Evolutionary conservation across 306 rosid genomes (phyloP).

Genomic region (Vachellia collinsii): DNA sequence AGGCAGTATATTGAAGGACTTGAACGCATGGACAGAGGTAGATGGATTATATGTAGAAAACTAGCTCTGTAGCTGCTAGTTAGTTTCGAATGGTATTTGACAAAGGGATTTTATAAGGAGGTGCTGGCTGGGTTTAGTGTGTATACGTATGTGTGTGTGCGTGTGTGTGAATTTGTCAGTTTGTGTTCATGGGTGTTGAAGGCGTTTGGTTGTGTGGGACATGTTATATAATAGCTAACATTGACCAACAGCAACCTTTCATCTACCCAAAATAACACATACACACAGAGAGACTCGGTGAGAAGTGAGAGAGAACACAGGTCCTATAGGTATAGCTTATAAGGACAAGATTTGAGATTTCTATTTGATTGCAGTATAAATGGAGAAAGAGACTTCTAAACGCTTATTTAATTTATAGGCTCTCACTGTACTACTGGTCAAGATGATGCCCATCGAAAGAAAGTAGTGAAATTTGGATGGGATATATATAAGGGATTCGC

Average conservation of each 20-base stretch:
- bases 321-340: neutral
- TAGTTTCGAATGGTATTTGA: constrained; percentile 2
- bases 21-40: neutral
- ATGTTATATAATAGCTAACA: constrained; percentile 45
- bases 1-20: neutral
- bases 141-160: too few relatives aligned
- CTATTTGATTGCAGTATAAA: neutral
- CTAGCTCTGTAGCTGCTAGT: constrained; percentile 13
- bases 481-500: neutral
- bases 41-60: neutral
- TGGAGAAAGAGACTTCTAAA: neutral
- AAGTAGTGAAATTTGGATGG: neutral
- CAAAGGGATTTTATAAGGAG: neutral
- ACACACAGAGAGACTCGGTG: neutral
- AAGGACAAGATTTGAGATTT: neutral
- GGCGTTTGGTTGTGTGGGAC: constrained; percentile 44
- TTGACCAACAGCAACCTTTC: constrained; percentile 55
- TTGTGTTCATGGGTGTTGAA: constrained; percentile 26
- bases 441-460: constrained; percentile 5
- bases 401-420: neutral
- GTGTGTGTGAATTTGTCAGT: too few relatives aligned
- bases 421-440: neutral
- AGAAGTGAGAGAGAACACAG: neutral
- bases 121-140: neutral
- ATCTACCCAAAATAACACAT: constrained; percentile 3